Percentiles rank a stretch among this genome's conserved stretches.
phyloP scores from a whole-genome alignment of 208 protist genomes.

The Leptomonas seymouri region DNA sequence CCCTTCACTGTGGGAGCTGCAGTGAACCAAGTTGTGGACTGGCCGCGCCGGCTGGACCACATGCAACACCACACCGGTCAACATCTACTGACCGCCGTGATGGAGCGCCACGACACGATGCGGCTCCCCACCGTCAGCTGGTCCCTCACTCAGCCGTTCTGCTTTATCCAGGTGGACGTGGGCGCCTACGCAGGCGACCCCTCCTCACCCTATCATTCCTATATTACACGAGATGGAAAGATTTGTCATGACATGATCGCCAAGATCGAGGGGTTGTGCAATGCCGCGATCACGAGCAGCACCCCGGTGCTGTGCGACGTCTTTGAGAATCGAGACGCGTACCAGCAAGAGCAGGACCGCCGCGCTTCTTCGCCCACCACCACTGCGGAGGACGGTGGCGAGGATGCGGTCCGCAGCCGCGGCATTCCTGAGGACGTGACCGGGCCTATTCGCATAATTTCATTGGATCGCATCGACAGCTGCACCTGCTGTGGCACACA shows the following conservation, averaged over 20 bases:
- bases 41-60: slow-evolving; percentile 84
- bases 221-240: slow-evolving; percentile 58
- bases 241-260: slow-evolving; percentile 51
- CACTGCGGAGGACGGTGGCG: slow-evolving; percentile 8
- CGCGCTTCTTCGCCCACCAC: slow-evolving; percentile 1
- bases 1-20: slow-evolving; percentile 43
- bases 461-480: slow-evolving; percentile 66
- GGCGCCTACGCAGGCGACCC: slow-evolving; percentile 31
- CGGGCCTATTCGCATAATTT: slow-evolving; percentile 81
- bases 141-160: slow-evolving; percentile 74
- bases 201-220: slow-evolving; percentile 22
- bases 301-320: slow-evolving; percentile 54
- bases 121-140: slow-evolving; percentile 80
- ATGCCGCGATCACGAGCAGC: slow-evolving; percentile 52
- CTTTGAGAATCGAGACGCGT: slow-evolving; percentile 51
- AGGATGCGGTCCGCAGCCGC: slow-evolving; percentile 47
- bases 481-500: slow-evolving; percentile 92
- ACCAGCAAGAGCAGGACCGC: slow-evolving; percentile 39
- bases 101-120: slow-evolving; percentile 52
- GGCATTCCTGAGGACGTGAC: slow-evolving; percentile 76
- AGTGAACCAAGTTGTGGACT: slow-evolving; percentile 76
- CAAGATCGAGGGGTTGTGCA: slow-evolving; percentile 65
- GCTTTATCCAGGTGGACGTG: slow-evolving; percentile 74
- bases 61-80: slow-evolving; percentile 94
- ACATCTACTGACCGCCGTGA: slow-evolving; percentile 84